phyloP scores from a whole-genome alignment of 208 protist species.

The Entamoeba histolytica region DNA sequence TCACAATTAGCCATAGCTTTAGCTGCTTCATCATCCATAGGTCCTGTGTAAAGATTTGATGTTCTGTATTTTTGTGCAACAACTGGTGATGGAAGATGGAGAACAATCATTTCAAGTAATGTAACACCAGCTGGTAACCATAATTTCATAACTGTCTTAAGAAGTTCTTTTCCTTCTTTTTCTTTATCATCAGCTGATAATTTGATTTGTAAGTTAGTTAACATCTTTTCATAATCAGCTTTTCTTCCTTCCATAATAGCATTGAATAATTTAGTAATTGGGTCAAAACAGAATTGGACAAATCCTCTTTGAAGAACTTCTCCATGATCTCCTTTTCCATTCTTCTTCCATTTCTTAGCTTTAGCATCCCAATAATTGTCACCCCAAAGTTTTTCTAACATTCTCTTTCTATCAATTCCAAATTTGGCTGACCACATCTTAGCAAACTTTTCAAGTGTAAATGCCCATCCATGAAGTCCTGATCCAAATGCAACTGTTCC shows the following conservation, averaged over 20 bases:
- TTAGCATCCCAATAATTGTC: conserved; percentile 81
- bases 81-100: conserved; percentile 82
- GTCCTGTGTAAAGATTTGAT: conserved; percentile 80
- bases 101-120: conserved; percentile 90
- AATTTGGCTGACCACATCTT: conserved; percentile 75
- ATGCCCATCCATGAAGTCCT: conserved; percentile 90
- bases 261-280: conserved; percentile 79
- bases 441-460: conserved; percentile 82
- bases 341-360: conserved; percentile 60
- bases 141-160: conserved; percentile 89
- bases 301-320: conserved; percentile 50
- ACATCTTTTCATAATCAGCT: conserved; percentile 69
- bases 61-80: conserved; percentile 77
- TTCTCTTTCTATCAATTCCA: conserved; percentile 50
- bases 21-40: conserved; percentile 56
- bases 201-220: conserved; percentile 61
- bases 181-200: conserved; percentile 62
- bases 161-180: conserved; percentile 59
- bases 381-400: conserved; percentile 80
- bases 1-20: conserved; percentile 65
- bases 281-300: conserved; percentile 84
- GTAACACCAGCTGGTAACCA: conserved; percentile 76
- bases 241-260: conserved; percentile 69
- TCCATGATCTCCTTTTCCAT: conserved; percentile 30
- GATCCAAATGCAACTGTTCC: conserved; percentile 90